Evolutionary conservation across 2,329 filamentous ascomycete species (phyloP).

Genomic region (Seiridium cupressi): DNA sequence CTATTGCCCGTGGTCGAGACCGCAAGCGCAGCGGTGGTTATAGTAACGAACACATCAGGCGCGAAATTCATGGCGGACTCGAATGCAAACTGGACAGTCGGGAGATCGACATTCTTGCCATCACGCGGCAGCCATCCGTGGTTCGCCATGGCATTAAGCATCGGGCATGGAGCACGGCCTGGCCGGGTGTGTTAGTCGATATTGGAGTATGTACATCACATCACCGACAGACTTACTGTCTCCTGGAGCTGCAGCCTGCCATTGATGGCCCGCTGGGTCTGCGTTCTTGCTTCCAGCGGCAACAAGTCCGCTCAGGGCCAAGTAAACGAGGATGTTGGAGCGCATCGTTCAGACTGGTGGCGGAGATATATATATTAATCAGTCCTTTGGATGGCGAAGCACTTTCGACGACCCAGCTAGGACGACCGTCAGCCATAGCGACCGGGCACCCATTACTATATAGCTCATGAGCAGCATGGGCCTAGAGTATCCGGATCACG

Average conservation of each 20-base stretch:
- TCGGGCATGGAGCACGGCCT: conserved; percentile 4
- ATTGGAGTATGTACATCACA: not conserved
- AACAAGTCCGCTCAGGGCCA: not conserved
- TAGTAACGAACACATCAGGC: not conserved
- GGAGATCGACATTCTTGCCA: conserved; percentile 6
- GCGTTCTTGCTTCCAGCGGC: not conserved
- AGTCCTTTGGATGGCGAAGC: not conserved
- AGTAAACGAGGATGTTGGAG: not conserved
- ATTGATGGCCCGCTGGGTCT: not conserved
- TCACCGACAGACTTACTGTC: not conserved
- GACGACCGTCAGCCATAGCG: not conserved
- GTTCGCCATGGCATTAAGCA: conserved; percentile 4
- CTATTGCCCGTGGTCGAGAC: conserved; percentile 6
- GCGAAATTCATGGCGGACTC: not conserved
- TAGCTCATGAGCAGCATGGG: not conserved
- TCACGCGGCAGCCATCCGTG: conserved; percentile 2
- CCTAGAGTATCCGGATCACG: not conserved
- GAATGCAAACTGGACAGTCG: not conserved
- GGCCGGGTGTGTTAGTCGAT: not conserved
- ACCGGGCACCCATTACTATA: not conserved
- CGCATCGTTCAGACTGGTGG: not conserved
- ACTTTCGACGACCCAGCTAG: not conserved
- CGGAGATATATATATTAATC: not conserved
- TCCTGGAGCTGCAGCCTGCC: not conserved
- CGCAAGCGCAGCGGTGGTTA: not conserved